Percentiles rank a stretch among this genome's conserved stretches.
Conservation (phyloP, 2,329 filamentous ascomycete species). For the Penicillium sp. region DNA sequence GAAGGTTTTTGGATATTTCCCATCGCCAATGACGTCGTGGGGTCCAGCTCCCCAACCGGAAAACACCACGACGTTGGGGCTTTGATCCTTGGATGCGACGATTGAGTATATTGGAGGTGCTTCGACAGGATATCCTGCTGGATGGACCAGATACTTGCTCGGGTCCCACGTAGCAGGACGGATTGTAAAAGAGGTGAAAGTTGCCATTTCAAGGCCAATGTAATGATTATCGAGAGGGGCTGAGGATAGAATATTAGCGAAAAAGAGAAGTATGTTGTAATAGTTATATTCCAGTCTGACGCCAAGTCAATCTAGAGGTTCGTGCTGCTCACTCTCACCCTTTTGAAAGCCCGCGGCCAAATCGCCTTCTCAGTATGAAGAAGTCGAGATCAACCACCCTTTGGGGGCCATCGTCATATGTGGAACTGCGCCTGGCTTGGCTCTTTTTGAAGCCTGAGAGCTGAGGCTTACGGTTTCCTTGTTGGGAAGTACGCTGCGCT, state of each 20-base stretch:
- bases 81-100: background rate
- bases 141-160: constrained; percentile 2
- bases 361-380: too few species aligned
- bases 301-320: background rate
- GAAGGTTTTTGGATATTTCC: background rate
- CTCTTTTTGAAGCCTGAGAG: constrained; percentile 1
- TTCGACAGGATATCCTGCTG: constrained; percentile 8
- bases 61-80: background rate
- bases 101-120: constrained; percentile 7
- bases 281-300: too few species aligned
- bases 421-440: constrained; percentile 5
- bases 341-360: background rate
- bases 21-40: constrained; percentile 3
- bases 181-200: constrained; percentile 1
- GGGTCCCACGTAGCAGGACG: constrained; percentile 4
- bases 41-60: background rate
- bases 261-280: too few species aligned
- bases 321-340: background rate
- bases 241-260: too few species aligned
- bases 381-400: background rate
- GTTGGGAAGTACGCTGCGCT: constrained; percentile 9
- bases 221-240: too few species aligned
- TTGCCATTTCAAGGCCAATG: background rate
- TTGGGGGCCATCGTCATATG: background rate
- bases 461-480: background rate